Percentiles rank a stretch among this genome's conserved stretches.
Conservation (phyloP, 2,329 filamentous ascomycete species). For the Diaporthe vaccinii region DNA sequence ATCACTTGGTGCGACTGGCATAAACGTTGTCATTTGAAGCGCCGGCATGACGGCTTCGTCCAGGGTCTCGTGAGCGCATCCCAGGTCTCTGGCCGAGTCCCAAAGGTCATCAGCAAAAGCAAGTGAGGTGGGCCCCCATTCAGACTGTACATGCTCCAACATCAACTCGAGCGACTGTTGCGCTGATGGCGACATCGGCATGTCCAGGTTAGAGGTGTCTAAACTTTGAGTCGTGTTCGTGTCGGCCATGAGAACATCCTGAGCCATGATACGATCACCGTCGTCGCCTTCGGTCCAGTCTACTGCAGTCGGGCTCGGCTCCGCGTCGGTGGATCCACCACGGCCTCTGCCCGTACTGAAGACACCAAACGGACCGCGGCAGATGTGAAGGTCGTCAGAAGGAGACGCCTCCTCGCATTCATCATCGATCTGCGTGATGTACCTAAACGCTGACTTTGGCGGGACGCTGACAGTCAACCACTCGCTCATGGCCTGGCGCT, state of each 20-base stretch:
- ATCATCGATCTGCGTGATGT: slow-evolving; percentile 36
- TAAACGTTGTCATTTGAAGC: not conserved
- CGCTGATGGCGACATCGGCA: not conserved
- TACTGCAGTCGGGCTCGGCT: not conserved
- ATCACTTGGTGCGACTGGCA: not conserved
- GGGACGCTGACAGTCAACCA: slow-evolving; percentile 48
- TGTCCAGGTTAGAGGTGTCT: not conserved
- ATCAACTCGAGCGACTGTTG: not conserved
- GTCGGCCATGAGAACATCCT: not conserved
- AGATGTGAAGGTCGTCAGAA: not conserved
- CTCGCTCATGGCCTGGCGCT: slow-evolving; percentile 54
- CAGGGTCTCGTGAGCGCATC: not conserved
- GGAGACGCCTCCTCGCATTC: not conserved
- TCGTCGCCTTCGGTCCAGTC: not conserved
- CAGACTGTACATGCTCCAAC: not conserved
- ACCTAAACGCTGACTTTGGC: slow-evolving; percentile 43
- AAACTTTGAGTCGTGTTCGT: not conserved
- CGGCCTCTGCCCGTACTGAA: not conserved
- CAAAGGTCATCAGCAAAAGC: not conserved
- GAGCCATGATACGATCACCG: not conserved
- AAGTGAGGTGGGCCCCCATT: not conserved
- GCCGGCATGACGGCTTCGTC: not conserved
- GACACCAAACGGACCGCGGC: slow-evolving; percentile 1
- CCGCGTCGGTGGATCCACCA: not conserved
- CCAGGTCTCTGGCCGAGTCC: not conserved